phyloP scores from a whole-genome alignment of 305 asterid species.

The Stenogyne calaminthoides region DNA sequence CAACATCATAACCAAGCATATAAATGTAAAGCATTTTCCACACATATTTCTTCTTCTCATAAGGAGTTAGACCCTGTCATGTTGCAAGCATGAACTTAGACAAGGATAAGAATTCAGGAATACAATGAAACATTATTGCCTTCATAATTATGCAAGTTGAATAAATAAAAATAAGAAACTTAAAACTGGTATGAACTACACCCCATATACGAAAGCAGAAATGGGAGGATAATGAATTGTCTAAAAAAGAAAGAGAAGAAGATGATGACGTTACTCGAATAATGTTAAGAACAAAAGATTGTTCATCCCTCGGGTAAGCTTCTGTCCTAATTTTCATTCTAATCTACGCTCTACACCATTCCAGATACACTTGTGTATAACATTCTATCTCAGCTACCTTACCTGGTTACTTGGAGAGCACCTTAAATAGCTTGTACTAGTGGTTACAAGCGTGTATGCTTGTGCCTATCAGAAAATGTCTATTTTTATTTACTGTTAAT shows the following conservation, averaged over 20 bases:
- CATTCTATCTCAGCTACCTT: slow-evolving; percentile 6
- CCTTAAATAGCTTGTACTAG: background rate
- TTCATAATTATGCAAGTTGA: background rate
- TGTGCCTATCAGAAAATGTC: background rate
- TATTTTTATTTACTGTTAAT: background rate
- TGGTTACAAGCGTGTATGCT: background rate
- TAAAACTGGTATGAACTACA: background rate
- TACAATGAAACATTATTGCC: background rate
- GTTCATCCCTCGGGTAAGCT: background rate
- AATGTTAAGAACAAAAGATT: background rate
- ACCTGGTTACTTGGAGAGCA: background rate
- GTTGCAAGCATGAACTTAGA: slow-evolving; percentile 25
- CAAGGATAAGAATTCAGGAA: slow-evolving; percentile 4
- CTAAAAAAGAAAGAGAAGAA: background rate
- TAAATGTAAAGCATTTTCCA: slow-evolving; percentile 99
- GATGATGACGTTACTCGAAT: background rate
- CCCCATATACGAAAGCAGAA: background rate
- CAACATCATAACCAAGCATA: slow-evolving; percentile 99
- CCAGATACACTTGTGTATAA: background rate
- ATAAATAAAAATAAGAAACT: background rate
- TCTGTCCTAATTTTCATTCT: background rate
- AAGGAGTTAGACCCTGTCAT: slow-evolving; percentile 83
- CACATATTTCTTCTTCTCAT: slow-evolving; percentile 97
- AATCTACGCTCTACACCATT: background rate
- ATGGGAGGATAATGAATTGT: background rate